phyloP scores from a whole-genome alignment of 164 flowering plant genomes.

The Cinnamomum micranthum region DNA sequence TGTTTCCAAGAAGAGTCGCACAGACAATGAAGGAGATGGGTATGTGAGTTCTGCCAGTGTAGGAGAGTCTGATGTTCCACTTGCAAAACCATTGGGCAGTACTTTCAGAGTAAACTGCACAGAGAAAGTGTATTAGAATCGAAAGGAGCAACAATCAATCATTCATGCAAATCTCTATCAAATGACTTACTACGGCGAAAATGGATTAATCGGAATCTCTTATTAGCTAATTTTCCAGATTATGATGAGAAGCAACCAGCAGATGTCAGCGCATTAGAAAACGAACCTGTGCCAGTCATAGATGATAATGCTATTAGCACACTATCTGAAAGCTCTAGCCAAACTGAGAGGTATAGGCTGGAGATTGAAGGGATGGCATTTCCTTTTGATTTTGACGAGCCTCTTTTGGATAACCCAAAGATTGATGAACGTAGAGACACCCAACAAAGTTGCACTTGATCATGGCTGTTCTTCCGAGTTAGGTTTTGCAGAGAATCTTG shows the following conservation, averaged over 20 bases:
- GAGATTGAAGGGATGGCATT: neutral
- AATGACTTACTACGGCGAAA: neutral
- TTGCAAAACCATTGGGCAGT: neutral
- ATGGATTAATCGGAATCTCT: neutral
- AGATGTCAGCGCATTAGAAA: neutral
- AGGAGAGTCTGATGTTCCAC: constrained; percentile 4
- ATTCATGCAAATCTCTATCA: neutral
- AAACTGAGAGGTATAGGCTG: neutral
- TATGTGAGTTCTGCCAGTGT: neutral
- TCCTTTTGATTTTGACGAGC: constrained; percentile 3
- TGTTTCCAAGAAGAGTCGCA: neutral
- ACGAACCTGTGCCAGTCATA: neutral
- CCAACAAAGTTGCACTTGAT: neutral
- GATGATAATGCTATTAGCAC: constrained; percentile 5
- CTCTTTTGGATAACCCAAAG: neutral
- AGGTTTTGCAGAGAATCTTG: neutral
- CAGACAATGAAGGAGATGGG: neutral
- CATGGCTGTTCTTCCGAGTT: neutral
- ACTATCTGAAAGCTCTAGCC: neutral
- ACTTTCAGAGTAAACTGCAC: neutral
- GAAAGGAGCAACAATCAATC: neutral
- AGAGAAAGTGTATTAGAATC: neutral
- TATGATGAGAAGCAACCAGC: neutral
- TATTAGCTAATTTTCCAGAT: neutral
- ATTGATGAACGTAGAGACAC: no score